Conservation (phyloP, 1,284 basidiomycete species). For the Pholiota adiposa region DNA sequence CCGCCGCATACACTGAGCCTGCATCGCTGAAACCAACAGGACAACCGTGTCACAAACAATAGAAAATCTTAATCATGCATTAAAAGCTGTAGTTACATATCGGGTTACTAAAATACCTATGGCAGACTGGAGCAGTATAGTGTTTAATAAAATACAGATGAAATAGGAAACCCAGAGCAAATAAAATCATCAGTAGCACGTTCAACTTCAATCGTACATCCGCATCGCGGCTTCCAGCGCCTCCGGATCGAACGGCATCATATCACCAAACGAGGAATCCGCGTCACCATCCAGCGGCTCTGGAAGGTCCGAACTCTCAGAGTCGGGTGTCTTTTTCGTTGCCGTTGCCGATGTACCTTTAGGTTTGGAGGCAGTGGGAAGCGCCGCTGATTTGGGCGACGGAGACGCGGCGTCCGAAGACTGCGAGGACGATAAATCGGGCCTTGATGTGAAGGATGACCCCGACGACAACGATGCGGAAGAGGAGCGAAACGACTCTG, state of each 20-base stretch:
- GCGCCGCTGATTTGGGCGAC: not conserved
- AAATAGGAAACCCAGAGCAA: not conserved
- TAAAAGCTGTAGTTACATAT: not conserved
- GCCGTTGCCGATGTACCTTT: not conserved
- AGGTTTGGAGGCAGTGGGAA: not conserved
- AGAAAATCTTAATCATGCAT: not conserved
- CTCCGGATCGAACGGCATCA: slow-evolving; percentile 40
- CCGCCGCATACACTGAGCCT: too few relatives aligned
- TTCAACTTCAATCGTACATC: slow-evolving; percentile 37
- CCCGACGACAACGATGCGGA: slow-evolving; percentile 1
- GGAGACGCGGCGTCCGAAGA: not conserved
- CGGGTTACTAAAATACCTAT: not conserved
- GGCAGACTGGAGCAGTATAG: not conserved
- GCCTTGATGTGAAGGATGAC: not conserved
- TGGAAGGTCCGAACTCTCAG: slow-evolving; percentile 9
- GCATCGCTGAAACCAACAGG: too few relatives aligned
- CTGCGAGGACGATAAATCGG: not conserved
- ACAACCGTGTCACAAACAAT: too few relatives aligned
- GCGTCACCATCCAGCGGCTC: slow-evolving; percentile 28
- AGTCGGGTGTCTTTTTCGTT: slow-evolving; percentile 3
- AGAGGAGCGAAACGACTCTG: not conserved
- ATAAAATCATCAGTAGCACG: too few relatives aligned
- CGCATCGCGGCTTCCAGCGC: slow-evolving; percentile 43
- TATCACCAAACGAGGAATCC: slow-evolving; percentile 41
- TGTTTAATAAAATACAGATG: not conserved